These are phyloP conservation scores for Phytophthora sojae DNA, from an alignment of 352 stramenopile genomes.

Conservation along the genomic window DNA sequence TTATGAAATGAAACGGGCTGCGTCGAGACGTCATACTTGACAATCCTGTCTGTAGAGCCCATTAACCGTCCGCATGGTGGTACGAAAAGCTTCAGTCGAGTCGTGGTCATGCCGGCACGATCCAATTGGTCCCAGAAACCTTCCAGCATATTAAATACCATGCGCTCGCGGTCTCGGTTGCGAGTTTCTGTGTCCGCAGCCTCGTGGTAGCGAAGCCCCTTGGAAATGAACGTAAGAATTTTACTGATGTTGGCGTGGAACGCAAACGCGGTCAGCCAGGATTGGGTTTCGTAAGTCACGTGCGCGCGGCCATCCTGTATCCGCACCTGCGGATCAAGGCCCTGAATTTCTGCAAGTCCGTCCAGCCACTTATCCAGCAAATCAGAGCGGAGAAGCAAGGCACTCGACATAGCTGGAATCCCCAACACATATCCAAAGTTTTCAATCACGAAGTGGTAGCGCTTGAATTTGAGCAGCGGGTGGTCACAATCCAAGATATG, in stretches of 20 bases:
- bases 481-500: constrained; percentile 92
- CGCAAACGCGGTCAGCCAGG: constrained; percentile 95
- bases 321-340: constrained; percentile 77
- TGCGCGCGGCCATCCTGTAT: constrained; percentile 86
- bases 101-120: constrained; percentile 46
- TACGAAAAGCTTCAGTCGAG: constrained; percentile 58
- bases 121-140: constrained; percentile 83
- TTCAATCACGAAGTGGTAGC: constrained; percentile 92
- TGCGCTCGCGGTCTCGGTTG: constrained; percentile 53
- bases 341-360: constrained; percentile 78
- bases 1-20: constrained; percentile 92
- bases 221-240: constrained; percentile 65
- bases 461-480: constrained; percentile 92
- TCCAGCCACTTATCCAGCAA: constrained; percentile 79
- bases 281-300: constrained; percentile 95
- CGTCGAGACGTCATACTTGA: constrained; percentile 79
- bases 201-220: constrained; percentile 69
- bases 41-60: constrained; percentile 59
- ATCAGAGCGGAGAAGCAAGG: constrained; percentile 59
- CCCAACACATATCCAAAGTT: constrained; percentile 97
- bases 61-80: constrained; percentile 72
- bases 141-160: constrained; percentile 78
- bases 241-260: constrained; percentile 85
- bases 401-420: constrained; percentile 80
- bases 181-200: constrained; percentile 34